A percentile compares a stretch with the other conserved stretches of the same genome.
Conservation (phyloP, 306 rosid genomes). For the Ormosia emarginata region DNA sequence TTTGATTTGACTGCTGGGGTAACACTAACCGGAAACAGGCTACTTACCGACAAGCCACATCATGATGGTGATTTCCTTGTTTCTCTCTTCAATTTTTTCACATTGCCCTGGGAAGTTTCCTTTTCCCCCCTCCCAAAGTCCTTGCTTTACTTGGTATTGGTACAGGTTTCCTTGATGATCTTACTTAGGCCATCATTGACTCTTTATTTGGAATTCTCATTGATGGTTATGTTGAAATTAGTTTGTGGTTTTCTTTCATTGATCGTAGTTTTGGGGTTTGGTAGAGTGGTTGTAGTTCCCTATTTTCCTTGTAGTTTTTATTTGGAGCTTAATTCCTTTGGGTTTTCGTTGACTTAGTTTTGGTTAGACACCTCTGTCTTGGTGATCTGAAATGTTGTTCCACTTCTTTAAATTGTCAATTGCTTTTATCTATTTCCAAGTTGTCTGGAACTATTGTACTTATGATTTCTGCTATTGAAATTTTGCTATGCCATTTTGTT, state of each 20-base stretch:
- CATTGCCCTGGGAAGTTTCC: not conserved
- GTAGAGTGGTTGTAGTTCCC: not conserved
- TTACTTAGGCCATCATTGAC: not conserved
- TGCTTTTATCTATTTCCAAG: not conserved
- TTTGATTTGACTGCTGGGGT: constrained; percentile 73
- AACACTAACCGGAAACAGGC: constrained; percentile 50
- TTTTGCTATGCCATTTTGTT: not conserved
- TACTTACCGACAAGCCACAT: constrained; percentile 76
- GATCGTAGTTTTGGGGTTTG: constrained; percentile 7
- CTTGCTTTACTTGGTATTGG: not conserved
- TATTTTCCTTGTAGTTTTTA: not conserved
- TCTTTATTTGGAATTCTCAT: not conserved
- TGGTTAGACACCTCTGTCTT: not conserved
- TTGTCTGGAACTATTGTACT: constrained; percentile 11
- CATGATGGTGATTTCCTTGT: constrained; percentile 54
- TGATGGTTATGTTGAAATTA: not conserved
- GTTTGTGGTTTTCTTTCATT: constrained; percentile 1
- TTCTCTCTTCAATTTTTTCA: not conserved
- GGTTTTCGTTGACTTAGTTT: not conserved
- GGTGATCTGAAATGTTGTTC: no score
- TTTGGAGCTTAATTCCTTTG: not conserved
- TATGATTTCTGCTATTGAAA: not conserved
- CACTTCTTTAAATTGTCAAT: not conserved
- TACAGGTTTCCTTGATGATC: not conserved
- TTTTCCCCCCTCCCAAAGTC: not conserved